These are phyloP conservation scores for Saussurea involucrata DNA, from an alignment of 129 eudicot genomes.

Conservation along the genomic window DNA sequence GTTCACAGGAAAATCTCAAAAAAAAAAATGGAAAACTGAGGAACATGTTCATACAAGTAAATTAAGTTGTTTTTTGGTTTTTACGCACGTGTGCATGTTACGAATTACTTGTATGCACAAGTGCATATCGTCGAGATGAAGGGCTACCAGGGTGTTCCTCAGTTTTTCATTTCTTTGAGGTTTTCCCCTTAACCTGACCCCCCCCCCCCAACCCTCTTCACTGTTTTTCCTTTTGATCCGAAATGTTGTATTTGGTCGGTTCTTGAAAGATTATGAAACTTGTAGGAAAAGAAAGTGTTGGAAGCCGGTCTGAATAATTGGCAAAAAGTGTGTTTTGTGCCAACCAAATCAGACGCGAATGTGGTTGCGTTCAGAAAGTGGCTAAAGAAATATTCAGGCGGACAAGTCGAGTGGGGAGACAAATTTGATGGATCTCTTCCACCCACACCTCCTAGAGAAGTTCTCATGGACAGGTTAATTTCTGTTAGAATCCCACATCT, in stretches of 20 bases:
- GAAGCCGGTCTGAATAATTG: conserved; percentile 60
- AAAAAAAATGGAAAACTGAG: too few relatives aligned
- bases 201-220: neutral
- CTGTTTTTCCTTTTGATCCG: neutral
- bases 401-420: conserved; percentile 60
- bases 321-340: conserved; percentile 75
- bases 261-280: conserved; percentile 8
- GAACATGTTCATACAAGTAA: too few relatives aligned
- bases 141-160: too few relatives aligned
- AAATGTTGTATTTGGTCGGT: neutral
- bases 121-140: too few relatives aligned
- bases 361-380: conserved; percentile 73
- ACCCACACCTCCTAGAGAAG: conserved; percentile 75
- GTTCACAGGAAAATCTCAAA: too few relatives aligned
- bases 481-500: too few relatives aligned
- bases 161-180: too few relatives aligned
- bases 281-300: conserved; percentile 65
- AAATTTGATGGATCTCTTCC: conserved; percentile 55
- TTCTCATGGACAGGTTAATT: conserved; percentile 67
- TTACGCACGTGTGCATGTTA: too few relatives aligned
- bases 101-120: too few relatives aligned
- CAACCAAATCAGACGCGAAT: conserved; percentile 75
- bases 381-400: conserved; percentile 66
- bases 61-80: too few relatives aligned
- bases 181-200: too few relatives aligned